Percentiles rank a stretch among this genome's conserved stretches.
Conservation (phyloP, 805 yeast genomes). For the Cyberlindnera misumaiensis region DNA sequence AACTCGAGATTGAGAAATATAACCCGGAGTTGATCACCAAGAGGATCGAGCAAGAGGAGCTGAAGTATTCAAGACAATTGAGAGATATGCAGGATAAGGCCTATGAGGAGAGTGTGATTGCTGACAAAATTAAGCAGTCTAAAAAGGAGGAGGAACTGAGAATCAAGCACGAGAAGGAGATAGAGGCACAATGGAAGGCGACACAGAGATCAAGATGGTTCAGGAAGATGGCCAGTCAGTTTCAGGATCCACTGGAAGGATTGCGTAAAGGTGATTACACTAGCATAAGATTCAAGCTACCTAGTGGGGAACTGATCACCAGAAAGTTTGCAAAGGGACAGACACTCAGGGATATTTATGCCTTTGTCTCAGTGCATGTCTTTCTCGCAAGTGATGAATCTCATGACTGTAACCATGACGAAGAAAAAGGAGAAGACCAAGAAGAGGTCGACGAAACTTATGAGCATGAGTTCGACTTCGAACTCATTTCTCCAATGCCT, state of each 20-base stretch:
- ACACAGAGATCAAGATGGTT: slow-evolving; percentile 11
- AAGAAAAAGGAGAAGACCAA: slow-evolving; percentile 1
- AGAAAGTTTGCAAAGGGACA: slow-evolving; percentile 35
- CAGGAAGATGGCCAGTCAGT: slow-evolving; percentile 6
- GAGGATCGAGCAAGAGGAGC: slow-evolving; percentile 53
- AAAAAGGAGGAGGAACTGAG: slow-evolving; percentile 30
- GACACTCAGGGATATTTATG: slow-evolving; percentile 41
- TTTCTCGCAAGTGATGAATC: slow-evolving; percentile 10
- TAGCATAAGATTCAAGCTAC: slow-evolving; percentile 47
- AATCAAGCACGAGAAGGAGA: slow-evolving; percentile 16
- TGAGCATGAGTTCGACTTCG: slow-evolving; percentile 43
- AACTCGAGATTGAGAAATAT: slow-evolving; percentile 43
- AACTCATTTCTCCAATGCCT: slow-evolving; percentile 57
- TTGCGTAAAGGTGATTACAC: slow-evolving; percentile 28
- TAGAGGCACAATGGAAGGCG: slow-evolving; percentile 2
- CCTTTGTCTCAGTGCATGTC: slow-evolving; percentile 39
- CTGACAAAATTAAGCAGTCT: slow-evolving; percentile 48
- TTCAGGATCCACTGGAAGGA: slow-evolving; percentile 4
- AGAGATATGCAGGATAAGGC: slow-evolving; percentile 63
- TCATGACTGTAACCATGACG: not conserved
- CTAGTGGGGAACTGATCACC: slow-evolving; percentile 44
- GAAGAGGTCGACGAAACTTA: slow-evolving; percentile 22
- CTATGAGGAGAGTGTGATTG: slow-evolving; percentile 50
- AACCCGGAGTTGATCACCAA: slow-evolving; percentile 56
- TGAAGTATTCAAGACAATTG: slow-evolving; percentile 49